Base-by-base conservation (phyloP, 345 rosid species). In the Eutrema japonicum region DNA sequence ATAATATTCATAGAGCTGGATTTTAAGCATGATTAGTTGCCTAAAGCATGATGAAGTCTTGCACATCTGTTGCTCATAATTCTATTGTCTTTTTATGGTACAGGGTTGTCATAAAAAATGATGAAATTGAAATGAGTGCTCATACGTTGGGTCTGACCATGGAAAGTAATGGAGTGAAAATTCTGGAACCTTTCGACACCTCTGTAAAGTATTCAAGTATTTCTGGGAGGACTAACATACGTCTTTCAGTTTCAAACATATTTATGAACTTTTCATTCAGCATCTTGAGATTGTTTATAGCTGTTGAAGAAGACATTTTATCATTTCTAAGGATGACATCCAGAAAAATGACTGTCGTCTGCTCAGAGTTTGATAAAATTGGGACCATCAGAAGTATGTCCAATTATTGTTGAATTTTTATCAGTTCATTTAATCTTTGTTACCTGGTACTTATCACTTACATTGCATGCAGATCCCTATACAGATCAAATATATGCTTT, bases 241-340 rank as follows among this genome's bases (percentile, higher is more conserved):
- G 74, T 68, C 57, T 92, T 66, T 80, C 86, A 71, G 96, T 87
- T 79, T 91, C 97, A 59, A 85, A 95, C 82, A 80, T 92, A 79
- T 91, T 88, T 79, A 87, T 95, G 96, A 95, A 95, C 81, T 92
- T 92, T 47, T 88, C 97, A 59, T 95, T 92, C 83, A 92, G 96
- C 85, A 90, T 88, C 82, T 84, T 95, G 87, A 91, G 85, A 75
- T 79, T 95, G 66, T 95, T 95, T 81, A 78, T 95, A 80, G 93
- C 96, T 3, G 96, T 95, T 74, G 91, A 95, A 82, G 99, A 95
- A 71, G 96, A 95, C 74, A 89, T 95, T 71, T 75, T 95, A 84
- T 73, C 87, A 37, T 95, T 95, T 84, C 51, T 95, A 71, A 87
- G 97, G 86, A 95, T 73, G 85, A 86, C 93, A 27, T 89, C 99